phyloP scores from a whole-genome alignment of 495 filamentous ascomycete species.

The Lasiosphaeris hirsuta region DNA sequence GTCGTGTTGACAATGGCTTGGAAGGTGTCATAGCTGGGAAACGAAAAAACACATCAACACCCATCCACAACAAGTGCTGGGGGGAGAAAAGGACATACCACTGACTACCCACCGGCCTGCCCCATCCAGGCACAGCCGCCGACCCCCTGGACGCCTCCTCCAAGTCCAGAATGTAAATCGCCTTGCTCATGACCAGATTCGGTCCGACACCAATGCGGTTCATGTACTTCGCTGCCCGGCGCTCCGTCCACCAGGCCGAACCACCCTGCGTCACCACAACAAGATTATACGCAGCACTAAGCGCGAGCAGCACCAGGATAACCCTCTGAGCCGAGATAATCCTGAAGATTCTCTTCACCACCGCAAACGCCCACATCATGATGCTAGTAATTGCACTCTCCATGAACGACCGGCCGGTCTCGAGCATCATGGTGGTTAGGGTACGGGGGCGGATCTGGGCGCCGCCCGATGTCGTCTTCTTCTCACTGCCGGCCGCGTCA shows the following conservation, averaged over 20 bases:
- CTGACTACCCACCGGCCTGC: constrained; percentile 35
- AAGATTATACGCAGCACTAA: constrained; percentile 67
- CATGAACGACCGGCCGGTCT: constrained; percentile 62
- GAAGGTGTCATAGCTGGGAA: constrained; percentile 52
- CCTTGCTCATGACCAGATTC: constrained; percentile 74
- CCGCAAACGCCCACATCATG: constrained; percentile 68
- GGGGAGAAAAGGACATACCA: constrained; percentile 25
- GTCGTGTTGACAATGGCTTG: constrained; percentile 49
- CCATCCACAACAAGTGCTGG: background rate
- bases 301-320: constrained; percentile 61
- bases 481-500: constrained; percentile 31
- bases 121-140: constrained; percentile 7
- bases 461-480: constrained; percentile 27
- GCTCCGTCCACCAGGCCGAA: constrained; percentile 80
- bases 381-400: constrained; percentile 69
- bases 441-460: constrained; percentile 63
- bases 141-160: constrained; percentile 58
- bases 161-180: constrained; percentile 79
- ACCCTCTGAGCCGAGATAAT: constrained; percentile 71
- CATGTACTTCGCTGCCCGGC: constrained; percentile 77
- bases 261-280: constrained; percentile 65
- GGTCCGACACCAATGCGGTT: constrained; percentile 71
- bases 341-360: constrained; percentile 61
- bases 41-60: constrained; percentile 12
- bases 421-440: constrained; percentile 64